Base-by-base conservation (phyloP, 495 filamentous ascomycete genomes). In the Alectoria sarmentosa region DNA sequence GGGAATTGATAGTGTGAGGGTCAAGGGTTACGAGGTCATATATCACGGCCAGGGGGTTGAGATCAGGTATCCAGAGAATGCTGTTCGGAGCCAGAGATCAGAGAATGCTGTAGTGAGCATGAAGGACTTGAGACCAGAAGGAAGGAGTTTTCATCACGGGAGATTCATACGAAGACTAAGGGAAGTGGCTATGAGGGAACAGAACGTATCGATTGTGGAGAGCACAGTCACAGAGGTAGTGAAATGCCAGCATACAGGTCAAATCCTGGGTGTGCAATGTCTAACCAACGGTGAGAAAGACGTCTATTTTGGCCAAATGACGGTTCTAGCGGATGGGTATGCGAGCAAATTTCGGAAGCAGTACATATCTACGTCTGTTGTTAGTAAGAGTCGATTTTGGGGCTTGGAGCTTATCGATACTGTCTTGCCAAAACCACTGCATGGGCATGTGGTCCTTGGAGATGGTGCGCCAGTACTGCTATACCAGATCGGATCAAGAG, bases 401-500 rank as follows among this genome's bases (percentile, higher is more conserved):
- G 94, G 86, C 11, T 81, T 98, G 32, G 94, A 98, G 73, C 82
- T 98, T 36, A 89, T 92, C 70, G 93, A 98, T 73, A 89, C 88
- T 37, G 78, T 83, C 23, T 83, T 98, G 4, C 91, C 92, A 7
- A 75, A 76, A 30, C 84, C 87, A 4, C 74, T 82, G 66, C 87
- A 89, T 74, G 94, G 94, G 23, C 93, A 96, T 73, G 93, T 98
- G 59, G 78, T 97, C 44, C 86, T 98, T 63, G 88, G 88, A 64
- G 84, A 89, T 62, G 81, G 83, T 38, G 83, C 87, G 8, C 93
- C 93, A 1, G 87, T 96, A 54, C 86, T 98, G 26, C 83, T 98
- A 65, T 98, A 98, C 79, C 94, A 98, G 77, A 98, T 98, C 75
- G 93, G 95, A 69, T 89, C 90, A 17, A 91, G 88, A 77, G 94